Percentiles rank a stretch among this genome's conserved stretches.
Conservation (phyloP, 352 stramenopile species). For the Halophytophthora polymorphica region DNA sequence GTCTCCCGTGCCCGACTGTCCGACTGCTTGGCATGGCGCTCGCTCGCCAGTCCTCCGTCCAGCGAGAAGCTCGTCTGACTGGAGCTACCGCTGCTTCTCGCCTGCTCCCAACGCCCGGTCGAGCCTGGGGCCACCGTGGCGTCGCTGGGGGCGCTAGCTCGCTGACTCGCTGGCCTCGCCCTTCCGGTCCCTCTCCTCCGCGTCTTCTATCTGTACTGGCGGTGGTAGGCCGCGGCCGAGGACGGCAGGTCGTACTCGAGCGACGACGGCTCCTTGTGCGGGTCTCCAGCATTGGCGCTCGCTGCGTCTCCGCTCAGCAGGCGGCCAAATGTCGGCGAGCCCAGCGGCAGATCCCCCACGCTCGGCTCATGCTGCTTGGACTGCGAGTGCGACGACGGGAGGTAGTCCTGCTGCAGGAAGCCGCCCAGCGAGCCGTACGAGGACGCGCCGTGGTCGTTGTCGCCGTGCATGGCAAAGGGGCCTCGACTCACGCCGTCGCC, state of each 20-base stretch:
- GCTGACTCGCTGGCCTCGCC: too few relatives aligned
- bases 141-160: too few relatives aligned
- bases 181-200: constrained; percentile 10
- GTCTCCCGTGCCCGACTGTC: background rate
- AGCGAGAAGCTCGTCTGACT: background rate
- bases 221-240: constrained; percentile 36
- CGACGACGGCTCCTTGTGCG: constrained; percentile 20
- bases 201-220: constrained; percentile 38
- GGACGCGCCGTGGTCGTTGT: constrained; percentile 16
- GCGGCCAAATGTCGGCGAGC: constrained; percentile 36
- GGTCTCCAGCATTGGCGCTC: constrained; percentile 15
- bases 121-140: too few relatives aligned
- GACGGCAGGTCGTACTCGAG: constrained; percentile 36
- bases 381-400: constrained; percentile 32
- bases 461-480: constrained; percentile 32
- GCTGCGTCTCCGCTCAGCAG: constrained; percentile 34
- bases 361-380: constrained; percentile 20
- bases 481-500: constrained; percentile 17
- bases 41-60: background rate
- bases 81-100: background rate
- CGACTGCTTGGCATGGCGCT: too few relatives aligned
- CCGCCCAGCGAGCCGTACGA: constrained; percentile 56
- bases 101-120: background rate
- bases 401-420: constrained; percentile 62
- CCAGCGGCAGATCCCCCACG: constrained; percentile 36